Evolutionary conservation across 2,329 filamentous ascomycete genomes (phyloP).

Genomic region (Cladobotryum protrusum): DNA sequence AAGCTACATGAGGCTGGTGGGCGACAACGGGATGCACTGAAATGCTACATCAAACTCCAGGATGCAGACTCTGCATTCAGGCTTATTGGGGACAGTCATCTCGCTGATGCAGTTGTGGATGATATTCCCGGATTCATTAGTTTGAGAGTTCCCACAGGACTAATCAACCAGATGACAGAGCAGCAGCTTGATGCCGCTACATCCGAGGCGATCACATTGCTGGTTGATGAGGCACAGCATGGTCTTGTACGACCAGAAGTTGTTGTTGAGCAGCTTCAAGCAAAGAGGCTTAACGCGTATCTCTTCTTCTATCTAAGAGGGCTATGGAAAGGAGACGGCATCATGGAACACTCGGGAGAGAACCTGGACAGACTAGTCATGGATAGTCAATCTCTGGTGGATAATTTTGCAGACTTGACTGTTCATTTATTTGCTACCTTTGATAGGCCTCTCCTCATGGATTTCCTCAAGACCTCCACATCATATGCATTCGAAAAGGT

Average conservation of each 20-base stretch:
- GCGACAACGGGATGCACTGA: conserved; percentile 75
- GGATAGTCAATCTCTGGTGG: conserved; percentile 64
- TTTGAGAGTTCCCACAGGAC: conserved; percentile 71
- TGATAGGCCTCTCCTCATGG: conserved; percentile 73
- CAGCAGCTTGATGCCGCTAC: conserved; percentile 73
- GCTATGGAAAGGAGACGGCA: conserved; percentile 72
- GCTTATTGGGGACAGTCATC: conserved; percentile 78
- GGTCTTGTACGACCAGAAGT: conserved; percentile 73
- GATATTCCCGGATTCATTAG: conserved; percentile 86
- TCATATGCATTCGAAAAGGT: conserved; percentile 81
- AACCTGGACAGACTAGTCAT: conserved; percentile 51
- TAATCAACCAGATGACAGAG: conserved; percentile 57
- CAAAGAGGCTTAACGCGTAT: conserved; percentile 63
- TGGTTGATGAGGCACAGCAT: conserved; percentile 86
- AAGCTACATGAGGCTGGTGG: conserved; percentile 78
- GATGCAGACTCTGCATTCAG: conserved; percentile 86
- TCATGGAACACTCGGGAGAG: conserved; percentile 47
- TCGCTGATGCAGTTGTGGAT: conserved; percentile 83
- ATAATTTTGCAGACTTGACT: conserved; percentile 80
- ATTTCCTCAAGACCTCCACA: conserved; percentile 77
- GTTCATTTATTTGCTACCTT: conserved; percentile 82
- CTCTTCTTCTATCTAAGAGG: conserved; percentile 87
- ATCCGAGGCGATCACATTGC: conserved; percentile 73
- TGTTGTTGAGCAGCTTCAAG: conserved; percentile 72
- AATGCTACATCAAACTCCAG: conserved; percentile 83